phyloP scores from a whole-genome alignment of 257 asterid species.

The Cruciata laevipes region DNA sequence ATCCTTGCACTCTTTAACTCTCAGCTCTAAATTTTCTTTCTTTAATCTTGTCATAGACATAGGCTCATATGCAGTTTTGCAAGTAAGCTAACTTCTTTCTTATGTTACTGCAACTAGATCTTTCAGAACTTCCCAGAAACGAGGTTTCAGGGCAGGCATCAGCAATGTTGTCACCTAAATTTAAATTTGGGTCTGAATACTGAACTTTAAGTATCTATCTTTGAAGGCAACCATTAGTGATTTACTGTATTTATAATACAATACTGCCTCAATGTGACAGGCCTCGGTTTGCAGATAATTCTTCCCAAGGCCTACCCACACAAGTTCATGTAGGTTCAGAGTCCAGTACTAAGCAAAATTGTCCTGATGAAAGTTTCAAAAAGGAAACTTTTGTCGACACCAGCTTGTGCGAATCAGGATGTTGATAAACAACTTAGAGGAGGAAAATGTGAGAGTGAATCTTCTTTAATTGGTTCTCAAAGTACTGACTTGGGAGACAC shows the following conservation, averaged over 20 bases:
- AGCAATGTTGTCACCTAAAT: constrained; percentile 41
- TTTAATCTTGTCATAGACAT: constrained; percentile 3
- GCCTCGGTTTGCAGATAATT: constrained; percentile 27
- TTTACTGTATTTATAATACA: constrained; percentile 5
- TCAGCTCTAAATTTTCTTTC: constrained; percentile 14
- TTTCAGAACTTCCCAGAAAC: constrained; percentile 67
- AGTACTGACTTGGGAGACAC: constrained; percentile 15
- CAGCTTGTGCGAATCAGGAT: constrained; percentile 16
- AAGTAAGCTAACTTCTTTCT: constrained; percentile 5
- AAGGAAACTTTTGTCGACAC: constrained; percentile 21
- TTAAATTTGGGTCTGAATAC: constrained; percentile 41
- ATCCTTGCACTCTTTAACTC: neutral
- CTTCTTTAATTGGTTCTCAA: constrained; percentile 4
- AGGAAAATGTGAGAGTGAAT: constrained; percentile 8
- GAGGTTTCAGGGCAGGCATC: constrained; percentile 77
- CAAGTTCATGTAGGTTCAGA: constrained; percentile 16
- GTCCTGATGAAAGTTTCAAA: constrained; percentile 15
- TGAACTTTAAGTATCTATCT: constrained; percentile 13
- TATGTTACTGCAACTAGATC: constrained; percentile 55
- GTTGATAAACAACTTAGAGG: constrained; percentile 15
- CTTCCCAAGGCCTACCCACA: constrained; percentile 31
- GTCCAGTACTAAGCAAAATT: constrained; percentile 19
- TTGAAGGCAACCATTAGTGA: constrained; percentile 9
- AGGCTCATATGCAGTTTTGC: neutral
- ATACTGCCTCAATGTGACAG: constrained; percentile 27